Percentiles rank a stretch among this genome's conserved stretches.
phyloP scores from a whole-genome alignment of 176 grass and related monocot species.

The Hsuehochloa calcarea region DNA sequence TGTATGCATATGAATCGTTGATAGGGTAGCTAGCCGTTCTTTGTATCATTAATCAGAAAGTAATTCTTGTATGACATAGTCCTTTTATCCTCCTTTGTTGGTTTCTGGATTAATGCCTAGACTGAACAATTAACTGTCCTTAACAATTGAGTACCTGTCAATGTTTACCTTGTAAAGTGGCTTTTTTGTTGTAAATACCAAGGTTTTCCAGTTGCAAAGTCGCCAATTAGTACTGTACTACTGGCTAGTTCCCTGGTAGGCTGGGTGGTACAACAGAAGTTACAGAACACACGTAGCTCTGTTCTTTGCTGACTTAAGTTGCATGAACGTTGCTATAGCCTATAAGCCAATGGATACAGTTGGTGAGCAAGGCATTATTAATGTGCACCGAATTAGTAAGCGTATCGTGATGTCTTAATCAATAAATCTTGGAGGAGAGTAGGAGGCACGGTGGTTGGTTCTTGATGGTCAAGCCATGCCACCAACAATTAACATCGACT shows the following conservation, averaged over 20 bases:
- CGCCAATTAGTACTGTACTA: neutral
- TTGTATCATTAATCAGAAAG: constrained; percentile 50
- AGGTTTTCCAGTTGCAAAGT: constrained; percentile 9
- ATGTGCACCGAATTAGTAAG: neutral
- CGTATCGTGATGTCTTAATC: neutral
- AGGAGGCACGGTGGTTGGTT: neutral
- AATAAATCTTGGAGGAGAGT: neutral
- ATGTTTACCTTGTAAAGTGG: neutral
- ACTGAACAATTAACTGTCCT: constrained; percentile 24
- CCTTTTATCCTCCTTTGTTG: neutral
- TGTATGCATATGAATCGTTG: constrained; percentile 46
- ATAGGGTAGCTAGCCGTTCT: constrained; percentile 48
- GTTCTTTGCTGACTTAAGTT: neutral
- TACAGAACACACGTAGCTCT: neutral
- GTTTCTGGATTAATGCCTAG: constrained; percentile 30
- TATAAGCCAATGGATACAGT: neutral
- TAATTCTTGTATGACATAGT: constrained; percentile 39
- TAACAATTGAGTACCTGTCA: neutral
- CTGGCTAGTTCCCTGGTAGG: neutral
- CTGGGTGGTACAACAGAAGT: neutral
- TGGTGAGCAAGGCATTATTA: neutral
- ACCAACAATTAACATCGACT: neutral
- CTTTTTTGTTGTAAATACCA: neutral
- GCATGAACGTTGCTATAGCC: neutral
- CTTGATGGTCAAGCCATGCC: neutral